Conservation (phyloP, 768 basidiomycete species). For the Leccinellum luteum region DNA sequence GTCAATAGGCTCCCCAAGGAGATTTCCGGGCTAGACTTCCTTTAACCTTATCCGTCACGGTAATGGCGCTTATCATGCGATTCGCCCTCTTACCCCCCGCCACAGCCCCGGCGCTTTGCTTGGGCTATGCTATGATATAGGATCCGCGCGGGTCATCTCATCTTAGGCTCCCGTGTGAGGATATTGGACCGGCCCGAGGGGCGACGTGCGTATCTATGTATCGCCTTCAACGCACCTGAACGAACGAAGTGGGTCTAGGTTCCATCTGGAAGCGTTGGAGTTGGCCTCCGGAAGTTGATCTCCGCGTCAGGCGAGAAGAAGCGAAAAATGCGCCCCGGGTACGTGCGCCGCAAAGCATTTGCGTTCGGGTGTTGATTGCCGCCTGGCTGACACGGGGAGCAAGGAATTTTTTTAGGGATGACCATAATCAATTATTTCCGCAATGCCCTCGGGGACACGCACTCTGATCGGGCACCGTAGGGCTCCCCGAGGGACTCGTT, state of each 20-base stretch:
- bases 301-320: neutral
- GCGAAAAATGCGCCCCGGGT: neutral
- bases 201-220: neutral
- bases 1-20: neutral
- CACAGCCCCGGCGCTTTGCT: neutral
- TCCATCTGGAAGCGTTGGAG: neutral
- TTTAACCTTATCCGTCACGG: neutral
- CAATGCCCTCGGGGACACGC: neutral
- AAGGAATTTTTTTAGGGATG: neutral
- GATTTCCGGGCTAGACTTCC: neutral
- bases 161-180: neutral
- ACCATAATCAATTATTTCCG: neutral
- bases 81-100: neutral
- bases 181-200: neutral
- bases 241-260: neutral
- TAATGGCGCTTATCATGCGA: neutral
- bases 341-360: neutral
- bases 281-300: neutral
- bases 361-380: neutral
- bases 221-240: neutral
- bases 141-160: neutral
- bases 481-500: neutral
- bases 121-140: neutral
- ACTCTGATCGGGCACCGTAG: neutral
- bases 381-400: neutral